Conservation (phyloP, 1,284 basidiomycete genomes). For the Polyporus tsugae region DNA sequence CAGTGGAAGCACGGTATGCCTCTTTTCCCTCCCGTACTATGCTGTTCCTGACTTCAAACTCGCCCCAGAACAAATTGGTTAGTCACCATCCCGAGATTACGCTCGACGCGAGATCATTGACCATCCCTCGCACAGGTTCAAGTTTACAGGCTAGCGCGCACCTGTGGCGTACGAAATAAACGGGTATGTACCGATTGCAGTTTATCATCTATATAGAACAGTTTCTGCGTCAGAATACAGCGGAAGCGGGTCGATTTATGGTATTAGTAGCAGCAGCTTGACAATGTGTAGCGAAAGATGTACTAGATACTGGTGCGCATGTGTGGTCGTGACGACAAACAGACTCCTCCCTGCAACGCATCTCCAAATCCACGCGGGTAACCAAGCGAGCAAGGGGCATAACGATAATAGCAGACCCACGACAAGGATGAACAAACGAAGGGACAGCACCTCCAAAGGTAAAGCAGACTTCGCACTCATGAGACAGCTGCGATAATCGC, state of each 20-base stretch:
- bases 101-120: background rate
- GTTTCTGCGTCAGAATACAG: conserved; percentile 27
- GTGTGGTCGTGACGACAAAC: conserved; percentile 24
- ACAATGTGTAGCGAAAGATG: conserved; percentile 33
- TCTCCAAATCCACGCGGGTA: conserved; percentile 7
- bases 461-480: conserved; percentile 20
- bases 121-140: conserved; percentile 53
- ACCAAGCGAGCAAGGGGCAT: conserved; percentile 30
- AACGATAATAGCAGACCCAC: conserved; percentile 23
- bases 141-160: conserved; percentile 54
- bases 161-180: background rate
- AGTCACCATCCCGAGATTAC: conserved; percentile 8
- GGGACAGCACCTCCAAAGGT: background rate
- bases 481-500: conserved; percentile 74
- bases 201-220: conserved; percentile 34
- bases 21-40: too few relatives aligned
- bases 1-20: conserved; percentile 81
- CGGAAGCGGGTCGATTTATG: conserved; percentile 29
- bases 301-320: conserved; percentile 32
- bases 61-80: conserved; percentile 61
- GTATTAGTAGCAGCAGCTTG: conserved; percentile 23
- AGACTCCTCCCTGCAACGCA: background rate
- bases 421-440: background rate
- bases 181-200: conserved; percentile 28
- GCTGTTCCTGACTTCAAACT: background rate